Percentiles rank a stretch among this genome's conserved stretches.
These are phyloP conservation scores for Hirschioporus abietinus DNA, from an alignment of 768 basidiomycete genomes.

Conservation along the genomic window DNA sequence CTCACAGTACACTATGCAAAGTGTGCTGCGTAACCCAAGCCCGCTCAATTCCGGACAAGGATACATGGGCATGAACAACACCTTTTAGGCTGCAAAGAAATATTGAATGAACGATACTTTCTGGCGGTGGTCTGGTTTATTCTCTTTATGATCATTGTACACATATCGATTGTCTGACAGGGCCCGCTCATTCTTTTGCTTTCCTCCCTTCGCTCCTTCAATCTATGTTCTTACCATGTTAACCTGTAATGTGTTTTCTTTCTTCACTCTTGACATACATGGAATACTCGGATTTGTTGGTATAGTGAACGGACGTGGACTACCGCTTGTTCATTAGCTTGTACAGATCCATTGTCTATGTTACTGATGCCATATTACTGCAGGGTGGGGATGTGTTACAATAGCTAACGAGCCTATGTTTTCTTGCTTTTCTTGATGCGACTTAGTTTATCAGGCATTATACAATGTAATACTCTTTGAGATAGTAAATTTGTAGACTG, in stretches of 20 bases:
- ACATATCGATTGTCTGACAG: neutral
- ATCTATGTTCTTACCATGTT: neutral
- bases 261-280: slow-evolving; percentile 1
- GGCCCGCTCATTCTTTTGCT: neutral
- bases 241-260: neutral
- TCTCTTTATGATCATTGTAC: slow-evolving; percentile 2
- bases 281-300: slow-evolving; percentile 17
- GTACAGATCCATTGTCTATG: slow-evolving; percentile 32
- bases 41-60: slow-evolving; percentile 41
- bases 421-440: neutral
- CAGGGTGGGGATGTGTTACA: neutral
- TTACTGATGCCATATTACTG: neutral
- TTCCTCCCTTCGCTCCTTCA: neutral
- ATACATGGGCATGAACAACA: slow-evolving; percentile 33
- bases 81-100: neutral
- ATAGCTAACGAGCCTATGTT: neutral
- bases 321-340: slow-evolving; percentile 45
- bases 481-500: neutral
- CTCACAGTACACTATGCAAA: slow-evolving; percentile 64
- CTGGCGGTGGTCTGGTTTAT: neutral
- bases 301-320: slow-evolving; percentile 56
- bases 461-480: neutral
- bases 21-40: slow-evolving; percentile 79
- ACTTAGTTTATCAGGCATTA: neutral
- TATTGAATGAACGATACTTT: neutral